Conservation (phyloP, 768 basidiomycete species). For the Rhodocollybia butyracea region DNA sequence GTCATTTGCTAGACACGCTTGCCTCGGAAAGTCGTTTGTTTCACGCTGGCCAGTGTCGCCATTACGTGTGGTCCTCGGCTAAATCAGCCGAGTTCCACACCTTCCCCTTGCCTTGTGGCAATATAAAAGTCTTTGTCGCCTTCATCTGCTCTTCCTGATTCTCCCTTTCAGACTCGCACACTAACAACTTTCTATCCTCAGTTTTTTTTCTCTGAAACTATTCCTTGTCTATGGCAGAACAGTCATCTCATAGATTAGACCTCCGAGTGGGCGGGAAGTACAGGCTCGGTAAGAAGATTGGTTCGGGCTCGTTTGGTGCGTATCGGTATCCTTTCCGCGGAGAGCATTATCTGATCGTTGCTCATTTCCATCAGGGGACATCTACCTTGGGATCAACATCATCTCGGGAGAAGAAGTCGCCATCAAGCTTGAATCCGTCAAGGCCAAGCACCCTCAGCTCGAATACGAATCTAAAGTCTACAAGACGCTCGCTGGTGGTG, state of each 20-base stretch:
- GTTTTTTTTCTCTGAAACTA: slow-evolving; percentile 7
- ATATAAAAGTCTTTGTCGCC: slow-evolving; percentile 15
- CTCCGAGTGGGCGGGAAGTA: slow-evolving; percentile 93
- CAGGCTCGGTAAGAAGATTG: slow-evolving; percentile 98
- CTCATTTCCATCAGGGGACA: slow-evolving; percentile 65
- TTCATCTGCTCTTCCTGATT: not conserved
- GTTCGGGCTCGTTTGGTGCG: slow-evolving; percentile 95
- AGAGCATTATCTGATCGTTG: slow-evolving; percentile 1
- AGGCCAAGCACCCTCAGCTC: slow-evolving; percentile 99
- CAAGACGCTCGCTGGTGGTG: slow-evolving; percentile 98
- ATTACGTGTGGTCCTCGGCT: slow-evolving; percentile 9
- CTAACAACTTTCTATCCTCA: slow-evolving; percentile 12
- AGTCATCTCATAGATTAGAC: slow-evolving; percentile 69
- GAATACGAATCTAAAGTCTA: slow-evolving; percentile 96
- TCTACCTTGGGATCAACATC: slow-evolving; percentile 99
- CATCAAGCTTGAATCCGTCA: slow-evolving; percentile 99
- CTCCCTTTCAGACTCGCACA: slow-evolving; percentile 5
- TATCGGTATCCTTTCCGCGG: slow-evolving; percentile 16
- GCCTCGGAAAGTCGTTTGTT: not conserved
- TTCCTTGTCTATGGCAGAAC: slow-evolving; percentile 65
- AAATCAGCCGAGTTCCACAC: slow-evolving; percentile 10
- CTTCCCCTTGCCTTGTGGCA: slow-evolving; percentile 18
- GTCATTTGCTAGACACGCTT: not conserved
- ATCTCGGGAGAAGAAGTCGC: slow-evolving; percentile 99
- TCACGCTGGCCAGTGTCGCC: not conserved